A percentile compares a stretch with the other conserved stretches of the same genome.
Evolutionary conservation across 2,329 filamentous ascomycete genomes (phyloP).

Genomic region (Diaporthe aspalathi): DNA sequence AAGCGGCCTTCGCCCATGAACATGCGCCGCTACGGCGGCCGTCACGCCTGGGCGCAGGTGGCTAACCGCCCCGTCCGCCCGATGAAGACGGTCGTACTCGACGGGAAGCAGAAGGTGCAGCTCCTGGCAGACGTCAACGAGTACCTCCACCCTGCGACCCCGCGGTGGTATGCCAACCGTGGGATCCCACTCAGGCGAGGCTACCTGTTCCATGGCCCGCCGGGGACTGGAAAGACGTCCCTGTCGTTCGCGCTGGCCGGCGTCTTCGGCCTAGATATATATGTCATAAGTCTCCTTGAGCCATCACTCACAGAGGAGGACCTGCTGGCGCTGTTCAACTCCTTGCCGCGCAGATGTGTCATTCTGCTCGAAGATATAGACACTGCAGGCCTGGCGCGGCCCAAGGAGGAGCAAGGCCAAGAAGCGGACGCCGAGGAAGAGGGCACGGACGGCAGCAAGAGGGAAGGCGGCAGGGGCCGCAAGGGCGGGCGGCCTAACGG

Average conservation of each 20-base stretch:
- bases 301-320: slow-evolving; percentile 71
- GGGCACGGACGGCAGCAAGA: slow-evolving; percentile 39
- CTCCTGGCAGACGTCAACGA: slow-evolving; percentile 81
- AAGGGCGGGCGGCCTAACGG: slow-evolving; percentile 33
- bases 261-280: slow-evolving; percentile 74
- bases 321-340: slow-evolving; percentile 68
- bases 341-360: slow-evolving; percentile 71
- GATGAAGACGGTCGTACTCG: slow-evolving; percentile 81
- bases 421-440: slow-evolving; percentile 40
- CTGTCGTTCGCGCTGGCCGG: slow-evolving; percentile 75
- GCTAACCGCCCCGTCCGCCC: slow-evolving; percentile 74
- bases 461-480: slow-evolving; percentile 34
- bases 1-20: slow-evolving; percentile 63
- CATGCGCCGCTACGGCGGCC: slow-evolving; percentile 56
- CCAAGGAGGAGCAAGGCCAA: slow-evolving; percentile 46
- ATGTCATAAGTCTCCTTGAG: slow-evolving; percentile 71
- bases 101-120: slow-evolving; percentile 72
- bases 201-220: slow-evolving; percentile 82
- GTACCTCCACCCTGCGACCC: slow-evolving; percentile 77
- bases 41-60: slow-evolving; percentile 65
- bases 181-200: slow-evolving; percentile 82
- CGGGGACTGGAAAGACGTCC: slow-evolving; percentile 79
- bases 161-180: slow-evolving; percentile 78
- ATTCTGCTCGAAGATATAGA: slow-evolving; percentile 78
- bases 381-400: slow-evolving; percentile 67